Conservation (phyloP, 2,329 filamentous ascomycete species). For the Venturiaceae sp. region DNA sequence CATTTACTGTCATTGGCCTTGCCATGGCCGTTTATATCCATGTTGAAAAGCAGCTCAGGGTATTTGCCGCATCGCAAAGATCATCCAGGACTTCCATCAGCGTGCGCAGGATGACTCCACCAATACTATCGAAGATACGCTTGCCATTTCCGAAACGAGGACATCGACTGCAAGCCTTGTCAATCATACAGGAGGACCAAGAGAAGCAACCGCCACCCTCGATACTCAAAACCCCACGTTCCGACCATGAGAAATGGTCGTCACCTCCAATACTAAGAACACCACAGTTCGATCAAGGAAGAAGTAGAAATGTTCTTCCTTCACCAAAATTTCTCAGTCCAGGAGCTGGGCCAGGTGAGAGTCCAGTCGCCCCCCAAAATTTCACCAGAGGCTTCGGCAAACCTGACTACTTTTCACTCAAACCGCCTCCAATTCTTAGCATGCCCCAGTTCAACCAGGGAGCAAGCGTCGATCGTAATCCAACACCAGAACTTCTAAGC, state of each 20-base stretch:
- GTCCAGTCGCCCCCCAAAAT: neutral
- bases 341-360: neutral
- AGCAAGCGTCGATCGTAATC: neutral
- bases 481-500: neutral
- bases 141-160: neutral
- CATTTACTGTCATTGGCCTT: slow-evolving; percentile 51
- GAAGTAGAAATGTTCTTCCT: neutral
- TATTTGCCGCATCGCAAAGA: slow-evolving; percentile 12
- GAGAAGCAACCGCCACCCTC: neutral
- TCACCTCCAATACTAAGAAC: neutral
- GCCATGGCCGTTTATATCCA: slow-evolving; percentile 64
- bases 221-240: neutral
- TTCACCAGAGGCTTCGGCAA: too few relatives aligned
- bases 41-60: slow-evolving; percentile 39
- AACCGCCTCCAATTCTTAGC: slow-evolving; percentile 7
- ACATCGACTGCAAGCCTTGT: too few relatives aligned
- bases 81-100: neutral
- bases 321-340: neutral
- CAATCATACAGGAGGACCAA: too few relatives aligned
- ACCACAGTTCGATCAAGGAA: neutral
- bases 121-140: neutral
- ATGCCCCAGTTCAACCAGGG: slow-evolving; percentile 6
- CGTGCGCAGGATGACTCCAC: neutral
- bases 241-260: neutral
- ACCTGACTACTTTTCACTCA: slow-evolving; percentile 11